Base-by-base conservation (phyloP, 2,329 filamentous ascomycete species). In the Pezicula radicicola region DNA sequence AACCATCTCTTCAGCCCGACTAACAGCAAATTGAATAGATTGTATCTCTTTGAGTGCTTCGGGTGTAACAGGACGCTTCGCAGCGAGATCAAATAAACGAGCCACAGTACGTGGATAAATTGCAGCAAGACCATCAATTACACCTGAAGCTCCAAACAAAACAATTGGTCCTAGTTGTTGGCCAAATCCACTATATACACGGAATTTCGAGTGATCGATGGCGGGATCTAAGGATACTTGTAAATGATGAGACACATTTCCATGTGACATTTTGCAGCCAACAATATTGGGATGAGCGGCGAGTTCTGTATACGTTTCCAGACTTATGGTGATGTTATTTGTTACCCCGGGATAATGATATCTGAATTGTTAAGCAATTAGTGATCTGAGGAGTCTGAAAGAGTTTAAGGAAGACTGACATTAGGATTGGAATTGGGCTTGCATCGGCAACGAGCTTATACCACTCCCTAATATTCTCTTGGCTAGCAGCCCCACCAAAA, bases 191-290 rank as follows among this genome's bases (percentile, higher is more conserved):
- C 80, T 83, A 69, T 79, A 86, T 21, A 80, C 75, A 55, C 72
- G 75, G 68, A 87, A 86, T 42, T 75, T 71, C 2, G 66, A 60
- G 60, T 80, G 75, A 65, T 85, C 77, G 61, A 87, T 83, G 48
- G 71, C 63, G 0, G 82, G 82, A 57, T 77, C 77, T 13, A 77
- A 73, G 2, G 81, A 80, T 49, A 86, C 76, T 64, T 84, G 78
- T 6, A 78, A 72, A 63, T 84, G 81, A 59, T 78, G 74, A 18
- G 81, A 83, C 43, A 85, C 75, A 63, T 85, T 80, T 46, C 81
- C 82, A 64, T 87, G 83, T 1, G 81, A 85, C 63, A 87, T 78
- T 68, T 87, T 87, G 68, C 80, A 84, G 39, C 83, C 83, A 10
- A 86, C 81, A 52, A 87, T 85, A 63, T 87, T 86, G 27, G 78